These are phyloP conservation scores for Pseudocercospora vitis DNA, from an alignment of 2,329 filamentous ascomycete genomes.

Conservation along the genomic window DNA sequence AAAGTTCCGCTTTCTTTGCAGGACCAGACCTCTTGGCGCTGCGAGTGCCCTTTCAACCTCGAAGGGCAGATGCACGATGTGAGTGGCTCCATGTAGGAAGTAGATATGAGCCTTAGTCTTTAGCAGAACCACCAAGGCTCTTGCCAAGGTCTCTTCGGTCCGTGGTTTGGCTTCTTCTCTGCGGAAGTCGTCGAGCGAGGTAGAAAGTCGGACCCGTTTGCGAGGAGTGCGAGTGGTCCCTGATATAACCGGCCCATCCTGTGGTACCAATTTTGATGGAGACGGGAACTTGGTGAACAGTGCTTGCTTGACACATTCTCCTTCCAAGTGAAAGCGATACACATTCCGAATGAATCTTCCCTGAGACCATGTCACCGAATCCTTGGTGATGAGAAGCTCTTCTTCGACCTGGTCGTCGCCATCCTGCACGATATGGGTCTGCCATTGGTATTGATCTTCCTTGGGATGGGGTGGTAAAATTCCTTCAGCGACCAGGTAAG, in stretches of 20 bases:
- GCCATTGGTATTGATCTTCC: conserved; percentile 72
- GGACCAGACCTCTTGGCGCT: conserved; percentile 76
- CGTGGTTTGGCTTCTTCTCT: not conserved
- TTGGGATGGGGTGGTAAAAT: conserved; percentile 69
- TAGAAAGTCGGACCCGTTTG: conserved; percentile 11
- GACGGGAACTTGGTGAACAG: conserved; percentile 77
- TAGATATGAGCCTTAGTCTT: conserved; percentile 92
- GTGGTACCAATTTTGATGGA: not conserved
- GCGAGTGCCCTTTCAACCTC: conserved; percentile 86
- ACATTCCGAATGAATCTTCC: conserved; percentile 80
- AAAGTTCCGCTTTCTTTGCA: conserved; percentile 74
- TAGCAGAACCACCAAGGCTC: conserved; percentile 82
- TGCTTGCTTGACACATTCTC: conserved; percentile 82
- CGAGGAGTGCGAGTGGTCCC: conserved; percentile 9
- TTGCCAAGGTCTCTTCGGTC: conserved; percentile 7
- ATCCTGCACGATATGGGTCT: conserved; percentile 54
- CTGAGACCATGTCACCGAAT: conserved; percentile 84
- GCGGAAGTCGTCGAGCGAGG: not conserved
- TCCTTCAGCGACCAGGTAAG: conserved; percentile 77
- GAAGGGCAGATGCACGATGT: conserved; percentile 91
- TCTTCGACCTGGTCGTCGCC: conserved; percentile 59
- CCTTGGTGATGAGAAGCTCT: conserved; percentile 73
- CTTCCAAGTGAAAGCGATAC: conserved; percentile 83
- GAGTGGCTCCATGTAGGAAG: conserved; percentile 81
- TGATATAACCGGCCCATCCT: not conserved